Base-by-base conservation (phyloP, 305 asterid genomes). In the Fraxinus latifolia region DNA sequence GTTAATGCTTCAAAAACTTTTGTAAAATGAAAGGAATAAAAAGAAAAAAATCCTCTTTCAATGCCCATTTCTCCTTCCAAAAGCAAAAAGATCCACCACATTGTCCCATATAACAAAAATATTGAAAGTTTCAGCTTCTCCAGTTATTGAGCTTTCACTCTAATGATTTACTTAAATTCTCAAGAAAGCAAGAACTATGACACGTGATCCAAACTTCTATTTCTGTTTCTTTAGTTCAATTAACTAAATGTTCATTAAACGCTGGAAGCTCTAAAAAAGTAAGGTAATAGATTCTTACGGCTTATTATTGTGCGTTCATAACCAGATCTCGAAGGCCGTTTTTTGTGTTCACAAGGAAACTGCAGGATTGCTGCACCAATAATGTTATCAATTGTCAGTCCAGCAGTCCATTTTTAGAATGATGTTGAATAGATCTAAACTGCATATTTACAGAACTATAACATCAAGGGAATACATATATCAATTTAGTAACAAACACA, bases 341-440 rank as follows among this genome's bases (percentile, higher is more conserved):
- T 91, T 93, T 93, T 96, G 92, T 95, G 97, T 81, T 82, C 89
- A 50, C 92, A 87, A 77, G 99, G 98, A 85, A 89, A 88, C 92
- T 93, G 99, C 93, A 96, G 91, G 85, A 96, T 96, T 87, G 97
- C 99, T 96, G 97, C 94, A 89, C 81, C 85, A 87, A 86, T 55
- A 84, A 71, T 84, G 86, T 73, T 65, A 89, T 83, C 83, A 89
- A 85, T 68, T 70, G 87, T 85, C 81, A 85, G 86, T 77, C 81
- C 82, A 72, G 76, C 73, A 3, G 19, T 58, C 81, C 77, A 82
- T 60, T 81, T 74, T 60, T 73, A 60, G 47, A 79, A 67, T 27
- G 27, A 37, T 58, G 78, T 37, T 74, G 31, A 72, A 65, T 58
- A 37, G 73, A 82, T 25, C 42, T 68, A 55, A 74, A 75, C 74